Evolutionary conservation across 179 eudicot genomes (phyloP), one percentile per base, ranked within the genome.

Genomic region (Pouteria campechiana): DNA sequence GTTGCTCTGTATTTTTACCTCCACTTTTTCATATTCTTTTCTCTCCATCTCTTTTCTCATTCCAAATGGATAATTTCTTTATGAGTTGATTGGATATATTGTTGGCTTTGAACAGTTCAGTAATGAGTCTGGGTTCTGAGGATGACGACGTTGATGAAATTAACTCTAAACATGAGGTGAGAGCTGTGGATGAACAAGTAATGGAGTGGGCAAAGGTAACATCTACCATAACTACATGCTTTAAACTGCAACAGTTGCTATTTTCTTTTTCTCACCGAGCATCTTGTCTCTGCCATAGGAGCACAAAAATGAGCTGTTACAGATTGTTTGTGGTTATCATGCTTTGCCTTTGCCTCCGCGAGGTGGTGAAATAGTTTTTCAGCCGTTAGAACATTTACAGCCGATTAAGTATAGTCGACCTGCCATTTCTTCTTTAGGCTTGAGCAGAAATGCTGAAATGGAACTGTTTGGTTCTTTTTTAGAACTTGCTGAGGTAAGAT

Each of bases 191-290:
- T 58, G 69, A 75, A 25, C 50, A 67, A 55, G 69, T 72, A 41
- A 54, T 79, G 79, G 86, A 74, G 58, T 86, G 98, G 95, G 94
- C 85, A 31, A 85, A 64, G 87, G 98, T 86, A 46, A 20, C n/a
- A 74, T 64, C 59, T 37, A 46, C 41, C 52, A 52, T 72, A 6
- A 48, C 30, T 55, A 20, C 31, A 46, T 58, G 16, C 38, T 34
- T 37, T 9, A 5, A 22, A 28, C 27, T 32, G 55, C n/a, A n/a
- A n/a, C n/a, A n/a, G n/a, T n/a, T n/a, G n/a, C n/a, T 27, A 52
- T 42, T 41, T 37, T 28, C 17, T 32, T 14, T 19, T 31, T 29
- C 25, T n/a, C n/a, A n/a, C n/a, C n/a, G n/a, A n/a, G n/a, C n/a
- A n/a, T n/a, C n/a, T 52, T 46, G 35, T 45, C 45, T 45, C 48